Evolutionary conservation across 2,329 filamentous ascomycete species (phyloP), one percentile per base, ranked within the genome.

Genomic region (Beauveria sp.): DNA sequence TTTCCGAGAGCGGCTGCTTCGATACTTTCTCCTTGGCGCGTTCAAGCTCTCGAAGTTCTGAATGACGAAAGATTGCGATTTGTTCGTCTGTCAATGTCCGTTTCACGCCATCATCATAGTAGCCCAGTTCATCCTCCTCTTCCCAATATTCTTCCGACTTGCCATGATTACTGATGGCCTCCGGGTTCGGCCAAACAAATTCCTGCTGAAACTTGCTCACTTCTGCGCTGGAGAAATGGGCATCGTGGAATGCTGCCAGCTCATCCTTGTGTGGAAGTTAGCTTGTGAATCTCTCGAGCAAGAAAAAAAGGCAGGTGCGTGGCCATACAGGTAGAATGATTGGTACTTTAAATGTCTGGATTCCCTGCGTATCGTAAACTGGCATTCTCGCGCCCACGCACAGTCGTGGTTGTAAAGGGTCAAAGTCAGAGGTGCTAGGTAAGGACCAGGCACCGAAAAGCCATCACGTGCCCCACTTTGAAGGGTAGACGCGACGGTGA

Each of bases 81-180:
- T 97, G 90, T 67, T 92, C 90, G 69, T 97, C 90, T 10, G 93
- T 97, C 68, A 98, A 79, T 20, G 92, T 96, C 46, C 93, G 88
- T 72, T 95, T 95, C 64, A 87, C 85, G 3, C 93, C 93, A 70
- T 98, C 93, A 1, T 83, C 75, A 67, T 98, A 98, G 73, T 91
- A 93, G 20, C 92, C 93, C 18, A 97, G 78, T 1, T 77, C 85
- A 69, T 90, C 88, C 28, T 87, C 84, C 31, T 82, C 80, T 4
- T 64, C 62, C 66, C 67, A 73, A 3, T 73, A 66, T 22, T 70
- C 67, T 31, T 69, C 65, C n/a, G 63, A 65, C 20, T 74, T 69
- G 6, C 75, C 72, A 43, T 74, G 66, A 20, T 64, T 58, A 40
- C 43, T 8, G 67, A 66, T 49, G 1, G 70, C 65, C 31, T 69